Evolutionary conservation across 139 green algal genomes (phyloP).

Genomic region (Choricystis sp.): DNA sequence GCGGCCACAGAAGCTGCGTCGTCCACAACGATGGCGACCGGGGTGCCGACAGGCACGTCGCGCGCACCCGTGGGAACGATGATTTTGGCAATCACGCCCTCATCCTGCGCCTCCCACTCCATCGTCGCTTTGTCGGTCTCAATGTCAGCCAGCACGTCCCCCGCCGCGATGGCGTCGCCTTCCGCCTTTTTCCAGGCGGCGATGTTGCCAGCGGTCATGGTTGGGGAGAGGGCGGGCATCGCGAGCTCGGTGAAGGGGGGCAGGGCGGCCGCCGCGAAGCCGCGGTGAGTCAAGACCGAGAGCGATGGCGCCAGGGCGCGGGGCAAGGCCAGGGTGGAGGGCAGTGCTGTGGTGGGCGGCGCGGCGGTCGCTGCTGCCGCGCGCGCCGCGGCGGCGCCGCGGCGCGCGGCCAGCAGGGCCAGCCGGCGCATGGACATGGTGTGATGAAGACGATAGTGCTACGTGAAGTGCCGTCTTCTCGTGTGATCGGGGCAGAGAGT

Average conservation of each 20-base stretch:
- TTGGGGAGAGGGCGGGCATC: conserved; percentile 87
- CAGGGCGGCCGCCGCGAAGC: background rate
- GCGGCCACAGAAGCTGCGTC: conserved; percentile 45
- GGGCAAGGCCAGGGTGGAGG: too few relatives aligned
- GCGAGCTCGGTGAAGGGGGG: conserved; percentile 29
- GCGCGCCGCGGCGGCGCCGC: too few relatives aligned
- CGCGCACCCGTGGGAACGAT: conserved; percentile 44
- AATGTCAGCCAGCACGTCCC: conserved; percentile 83
- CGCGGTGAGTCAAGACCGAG: too few relatives aligned
- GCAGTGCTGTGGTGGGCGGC: too few relatives aligned
- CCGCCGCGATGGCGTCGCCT: conserved; percentile 49
- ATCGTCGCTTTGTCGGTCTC: conserved; percentile 97
- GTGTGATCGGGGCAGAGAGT: too few relatives aligned
- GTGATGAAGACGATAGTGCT: too few relatives aligned
- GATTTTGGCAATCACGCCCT: conserved; percentile 79
- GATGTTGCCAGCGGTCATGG: conserved; percentile 88
- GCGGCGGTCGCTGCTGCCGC: too few relatives aligned
- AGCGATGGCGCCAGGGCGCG: too few relatives aligned
- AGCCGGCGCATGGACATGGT: too few relatives aligned
- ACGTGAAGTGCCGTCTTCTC: too few relatives aligned
- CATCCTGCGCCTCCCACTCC: conserved; percentile 82
- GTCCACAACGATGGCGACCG: conserved; percentile 57
- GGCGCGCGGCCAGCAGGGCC: too few relatives aligned
- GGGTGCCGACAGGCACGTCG: conserved; percentile 44
- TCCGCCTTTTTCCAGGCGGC: conserved; percentile 81